phyloP scores from a whole-genome alignment of 306 rosid genomes.

The Abrus pulchellus region DNA sequence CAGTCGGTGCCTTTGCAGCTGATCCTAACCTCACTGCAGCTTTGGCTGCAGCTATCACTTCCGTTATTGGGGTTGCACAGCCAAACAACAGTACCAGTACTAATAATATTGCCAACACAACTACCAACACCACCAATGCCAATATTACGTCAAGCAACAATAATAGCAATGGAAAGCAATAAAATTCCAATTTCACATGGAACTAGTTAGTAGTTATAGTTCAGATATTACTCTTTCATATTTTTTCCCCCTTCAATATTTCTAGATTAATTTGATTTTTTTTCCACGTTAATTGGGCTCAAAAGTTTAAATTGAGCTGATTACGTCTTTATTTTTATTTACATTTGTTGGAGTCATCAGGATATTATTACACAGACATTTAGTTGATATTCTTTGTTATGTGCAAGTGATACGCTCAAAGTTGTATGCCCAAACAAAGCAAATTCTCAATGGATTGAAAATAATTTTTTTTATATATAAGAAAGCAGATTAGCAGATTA shows the following conservation, averaged over 20 bases:
- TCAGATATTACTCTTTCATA: slow-evolving; percentile 8
- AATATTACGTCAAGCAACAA: slow-evolving; percentile 52
- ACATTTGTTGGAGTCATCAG: slow-evolving; percentile 38
- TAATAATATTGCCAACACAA: slow-evolving; percentile 40
- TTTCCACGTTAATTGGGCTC: slow-evolving; percentile 8
- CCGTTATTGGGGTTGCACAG: slow-evolving; percentile 66
- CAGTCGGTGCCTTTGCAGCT: slow-evolving; percentile 70
- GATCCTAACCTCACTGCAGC: slow-evolving; percentile 83
- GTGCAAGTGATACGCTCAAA: slow-evolving; percentile 39
- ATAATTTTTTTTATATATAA: slow-evolving; percentile 22
- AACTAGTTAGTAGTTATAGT: slow-evolving; percentile 37
- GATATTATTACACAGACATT: slow-evolving; percentile 13
- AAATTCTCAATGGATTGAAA: not conserved
- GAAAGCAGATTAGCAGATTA: slow-evolving; percentile 30
- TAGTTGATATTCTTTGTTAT: slow-evolving; percentile 50
- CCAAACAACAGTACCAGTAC: slow-evolving; percentile 39
- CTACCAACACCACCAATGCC: slow-evolving; percentile 38
- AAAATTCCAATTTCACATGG: slow-evolving; percentile 52
- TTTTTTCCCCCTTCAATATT: not conserved
- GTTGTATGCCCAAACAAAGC: slow-evolving; percentile 30
- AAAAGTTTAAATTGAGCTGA: slow-evolving; percentile 41
- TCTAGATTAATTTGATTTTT: slow-evolving; percentile 28
- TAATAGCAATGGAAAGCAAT: slow-evolving; percentile 52
- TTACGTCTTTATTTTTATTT: not conserved
- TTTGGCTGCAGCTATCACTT: slow-evolving; percentile 76